Base-by-base conservation (phyloP, 208 protist genomes). In the Leishmania turanica region DNA sequence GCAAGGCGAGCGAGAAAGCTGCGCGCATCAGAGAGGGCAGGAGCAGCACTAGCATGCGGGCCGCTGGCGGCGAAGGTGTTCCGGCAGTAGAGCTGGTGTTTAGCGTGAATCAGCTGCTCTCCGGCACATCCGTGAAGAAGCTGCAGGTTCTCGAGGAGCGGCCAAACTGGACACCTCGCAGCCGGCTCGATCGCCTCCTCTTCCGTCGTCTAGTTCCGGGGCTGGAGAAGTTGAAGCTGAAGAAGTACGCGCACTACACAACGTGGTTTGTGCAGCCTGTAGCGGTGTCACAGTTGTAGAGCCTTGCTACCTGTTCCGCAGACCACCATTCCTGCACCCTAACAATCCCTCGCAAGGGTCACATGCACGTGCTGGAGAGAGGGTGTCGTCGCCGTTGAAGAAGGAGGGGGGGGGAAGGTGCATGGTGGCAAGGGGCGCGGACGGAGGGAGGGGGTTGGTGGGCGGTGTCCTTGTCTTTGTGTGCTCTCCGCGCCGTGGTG, bases 191-290 rank as follows among this genome's bases (percentile, higher is more conserved):
- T 56, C 79, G 65, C 6, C 83, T 85, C 42, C 13, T 96, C 6
- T 75, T 94, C 21, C 83, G 78, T 3, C 79, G 85, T 40, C 21
- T 94, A 24, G 45, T 93, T 24, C 88, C 85, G 58, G 83, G 83
- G 21, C 72, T 96, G 51, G 81, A 90, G 62, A 78, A 85, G 49
- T 42, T 83, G 62, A 92, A 88, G 77, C 84, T 97, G 65, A 87
- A 85, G 71, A 93, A 94, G 73, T 88, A 90, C 65, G 94, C 90
- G n/a, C 88, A 95, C 76, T 96, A 97, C 81, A 90, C 87, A 19
- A 94, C 94, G 54, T 97, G 92, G 90, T 90, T 93, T 85, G 84
- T 97, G 54, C 92, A 96, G 64, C 87, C 90, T 8, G 86, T 95
- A 0, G 37, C 31, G 6, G 86, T 95, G 17, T 83, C 86, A 8